Base-by-base conservation (phyloP, 2,329 filamentous ascomycete species). In the Calonectria hongkongensis region DNA sequence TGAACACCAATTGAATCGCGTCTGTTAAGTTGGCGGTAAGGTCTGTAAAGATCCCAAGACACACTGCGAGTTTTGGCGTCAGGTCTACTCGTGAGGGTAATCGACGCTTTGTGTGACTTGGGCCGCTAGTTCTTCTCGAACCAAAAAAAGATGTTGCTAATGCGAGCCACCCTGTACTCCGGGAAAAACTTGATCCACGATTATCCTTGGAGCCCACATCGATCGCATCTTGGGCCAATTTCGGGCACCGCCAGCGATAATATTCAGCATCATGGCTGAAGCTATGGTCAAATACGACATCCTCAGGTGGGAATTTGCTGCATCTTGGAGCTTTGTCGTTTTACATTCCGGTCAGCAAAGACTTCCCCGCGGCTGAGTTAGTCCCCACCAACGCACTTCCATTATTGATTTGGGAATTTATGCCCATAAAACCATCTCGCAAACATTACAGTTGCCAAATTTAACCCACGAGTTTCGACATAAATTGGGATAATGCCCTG, bases 171-270 rank as follows among this genome's bases (percentile, higher is more conserved):
- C 66, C 67, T 75, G 70, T 18, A 30, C 58, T 45, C 21, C 76
- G 76, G 78, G 78, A 76, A 78, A 79, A 79, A 75, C 68, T 76
- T 79, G 78, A 79, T 79, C 78, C 78, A 79, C 71, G 64, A 58
- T 51, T 27, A 43, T 41, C 45, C 48, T 41, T 47, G 63, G 63
- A 43, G 18, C 25, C 41, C 39, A 28, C 58, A 63, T 16, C 58
- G 47, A 43, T 47, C 58, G 39, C 58, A 60, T 60, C 36, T 16
- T 41, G 54, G 6, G n/a, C 54, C 33, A 41, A 18, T 25, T 41
- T 41, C 21, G 21, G 54, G 54, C 36, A 39, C 39, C 25, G 21
- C 54, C 25, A 41, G 54, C 54, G 54, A 41, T 60, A 60, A 18
- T 41, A 3, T 41, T 41, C 54, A 6, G 5, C 18, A 41, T 27